Conservation (phyloP, 495 filamentous ascomycete genomes). For the Hypoxylon cercidicola region DNA sequence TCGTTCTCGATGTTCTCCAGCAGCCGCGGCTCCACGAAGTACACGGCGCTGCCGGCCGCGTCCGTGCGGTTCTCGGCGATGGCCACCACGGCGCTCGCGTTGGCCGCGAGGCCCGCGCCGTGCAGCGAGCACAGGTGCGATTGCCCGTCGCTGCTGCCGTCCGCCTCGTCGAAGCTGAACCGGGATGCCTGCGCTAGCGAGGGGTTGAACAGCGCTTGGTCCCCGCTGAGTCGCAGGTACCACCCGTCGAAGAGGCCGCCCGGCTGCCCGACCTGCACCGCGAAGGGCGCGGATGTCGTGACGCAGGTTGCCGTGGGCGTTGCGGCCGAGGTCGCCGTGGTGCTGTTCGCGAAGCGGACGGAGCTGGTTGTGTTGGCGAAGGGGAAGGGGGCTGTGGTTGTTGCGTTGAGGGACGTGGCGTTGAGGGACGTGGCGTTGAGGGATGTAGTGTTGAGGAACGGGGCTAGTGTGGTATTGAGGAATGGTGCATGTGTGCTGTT, state of each 20-base stretch:
- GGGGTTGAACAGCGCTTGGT: constrained; percentile 39
- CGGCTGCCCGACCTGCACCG: constrained; percentile 39
- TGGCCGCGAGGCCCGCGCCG: background rate
- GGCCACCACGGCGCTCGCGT: constrained; percentile 13
- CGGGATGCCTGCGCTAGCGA: constrained; percentile 14
- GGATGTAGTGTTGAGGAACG: too few species aligned
- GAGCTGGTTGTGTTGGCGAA: constrained; percentile 41
- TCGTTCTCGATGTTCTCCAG: constrained; percentile 15
- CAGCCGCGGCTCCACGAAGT: constrained; percentile 18
- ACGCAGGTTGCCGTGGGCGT: constrained; percentile 42
- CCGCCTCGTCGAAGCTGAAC: constrained; percentile 39
- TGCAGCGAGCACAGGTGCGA: constrained; percentile 39
- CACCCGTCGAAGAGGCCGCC: constrained; percentile 43
- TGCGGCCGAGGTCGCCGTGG: constrained; percentile 45
- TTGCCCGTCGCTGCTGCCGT: constrained; percentile 1
- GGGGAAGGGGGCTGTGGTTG: constrained; percentile 42
- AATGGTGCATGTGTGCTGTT: constrained; percentile 43
- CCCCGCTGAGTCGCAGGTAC: constrained; percentile 41
- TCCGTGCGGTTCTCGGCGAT: constrained; percentile 14
- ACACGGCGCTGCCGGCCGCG: constrained; percentile 16
- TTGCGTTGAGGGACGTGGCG: constrained; percentile 25
- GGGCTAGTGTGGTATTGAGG: background rate
- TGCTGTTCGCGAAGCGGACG: constrained; percentile 44
- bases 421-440: too few species aligned
- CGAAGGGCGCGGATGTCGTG: constrained; percentile 40